Conservation (phyloP, 2,329 filamentous ascomycete species). For the Penicillium sp. region DNA sequence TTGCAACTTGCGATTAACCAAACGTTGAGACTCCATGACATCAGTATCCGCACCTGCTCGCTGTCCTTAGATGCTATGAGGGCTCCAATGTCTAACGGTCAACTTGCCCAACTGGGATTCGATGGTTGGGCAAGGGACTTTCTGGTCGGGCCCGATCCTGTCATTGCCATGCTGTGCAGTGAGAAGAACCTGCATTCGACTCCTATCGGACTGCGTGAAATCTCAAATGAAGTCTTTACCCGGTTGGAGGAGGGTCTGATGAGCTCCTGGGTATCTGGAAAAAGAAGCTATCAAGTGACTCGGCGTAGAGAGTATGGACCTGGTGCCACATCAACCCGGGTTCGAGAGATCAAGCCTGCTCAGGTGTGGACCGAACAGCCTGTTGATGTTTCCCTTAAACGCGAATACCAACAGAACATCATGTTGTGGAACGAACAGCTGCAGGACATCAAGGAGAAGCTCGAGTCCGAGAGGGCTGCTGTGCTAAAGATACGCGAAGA, state of each 20-base stretch:
- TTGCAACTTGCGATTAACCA: slow-evolving; percentile 65
- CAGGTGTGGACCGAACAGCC: slow-evolving; percentile 74
- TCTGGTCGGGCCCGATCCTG: slow-evolving; percentile 73
- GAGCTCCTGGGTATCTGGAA: slow-evolving; percentile 67
- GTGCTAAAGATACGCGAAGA: slow-evolving; percentile 24
- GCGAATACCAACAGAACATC: slow-evolving; percentile 56
- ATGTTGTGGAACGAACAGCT: slow-evolving; percentile 44
- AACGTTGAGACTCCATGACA: slow-evolving; percentile 62
- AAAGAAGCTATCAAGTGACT: slow-evolving; percentile 61
- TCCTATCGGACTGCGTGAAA: slow-evolving; percentile 62
- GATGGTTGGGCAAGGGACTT: slow-evolving; percentile 78
- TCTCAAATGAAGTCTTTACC: slow-evolving; percentile 66
- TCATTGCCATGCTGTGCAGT: slow-evolving; percentile 83
- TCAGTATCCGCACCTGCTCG: slow-evolving; percentile 66
- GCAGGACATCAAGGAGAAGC: slow-evolving; percentile 26
- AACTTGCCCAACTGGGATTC: slow-evolving; percentile 62
- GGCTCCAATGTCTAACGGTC: slow-evolving; percentile 53
- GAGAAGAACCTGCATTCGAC: slow-evolving; percentile 67
- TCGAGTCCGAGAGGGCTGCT: slow-evolving; percentile 30
- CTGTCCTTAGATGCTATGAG: slow-evolving; percentile 55
- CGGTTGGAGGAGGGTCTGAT: slow-evolving; percentile 60
- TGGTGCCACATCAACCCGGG: slow-evolving; percentile 66
- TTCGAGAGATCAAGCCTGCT: slow-evolving; percentile 60
- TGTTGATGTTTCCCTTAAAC: slow-evolving; percentile 60
- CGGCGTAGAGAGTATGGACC: slow-evolving; percentile 79